Conservation (phyloP, 495 filamentous ascomycete genomes). For the Hyphodiscus hymeniophilus region DNA sequence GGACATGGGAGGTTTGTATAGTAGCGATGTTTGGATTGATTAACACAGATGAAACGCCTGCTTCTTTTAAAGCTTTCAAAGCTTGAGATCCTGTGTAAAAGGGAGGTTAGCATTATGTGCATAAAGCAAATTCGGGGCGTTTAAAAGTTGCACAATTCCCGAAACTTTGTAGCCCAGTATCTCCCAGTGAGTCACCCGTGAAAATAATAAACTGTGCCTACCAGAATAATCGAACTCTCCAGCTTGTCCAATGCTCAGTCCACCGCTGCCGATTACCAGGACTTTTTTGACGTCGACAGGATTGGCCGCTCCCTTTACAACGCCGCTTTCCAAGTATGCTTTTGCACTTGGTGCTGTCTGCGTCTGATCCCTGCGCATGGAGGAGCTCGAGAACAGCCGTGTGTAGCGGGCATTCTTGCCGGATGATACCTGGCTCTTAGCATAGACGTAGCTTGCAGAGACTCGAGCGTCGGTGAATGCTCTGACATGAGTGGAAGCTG, state of each 20-base stretch:
- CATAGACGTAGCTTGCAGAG: constrained; percentile 11
- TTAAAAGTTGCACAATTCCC: neutral
- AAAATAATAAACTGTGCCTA: constrained; percentile 28
- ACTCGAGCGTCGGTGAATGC: constrained; percentile 20
- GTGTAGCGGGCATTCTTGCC: constrained; percentile 13
- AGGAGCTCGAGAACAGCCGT: constrained; percentile 21
- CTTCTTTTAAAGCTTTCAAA: constrained; percentile 94
- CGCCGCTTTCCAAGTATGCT: constrained; percentile 81
- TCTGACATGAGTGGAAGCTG: constrained; percentile 7
- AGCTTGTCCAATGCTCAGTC: constrained; percentile 95
- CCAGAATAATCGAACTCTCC: constrained; percentile 99
- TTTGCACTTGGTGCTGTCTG: constrained; percentile 75
- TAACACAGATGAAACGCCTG: constrained; percentile 88
- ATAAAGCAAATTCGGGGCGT: neutral
- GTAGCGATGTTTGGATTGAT: constrained; percentile 99
- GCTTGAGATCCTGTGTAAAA: constrained; percentile 72
- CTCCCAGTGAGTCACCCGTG: constrained; percentile 15
- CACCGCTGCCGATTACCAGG: constrained; percentile 91
- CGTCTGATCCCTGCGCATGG: constrained; percentile 21
- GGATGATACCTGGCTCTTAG: constrained; percentile 7
- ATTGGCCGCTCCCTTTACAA: constrained; percentile 47
- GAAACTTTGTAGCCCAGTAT: neutral
- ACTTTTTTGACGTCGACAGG: constrained; percentile 95
- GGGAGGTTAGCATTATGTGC: constrained; percentile 3
- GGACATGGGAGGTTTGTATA: constrained; percentile 91